A percentile compares a stretch with the other conserved stretches of the same genome.
These are phyloP conservation scores for Tricholoma sp. DNA, from an alignment of 768 basidiomycete genomes.

Conservation along the genomic window DNA sequence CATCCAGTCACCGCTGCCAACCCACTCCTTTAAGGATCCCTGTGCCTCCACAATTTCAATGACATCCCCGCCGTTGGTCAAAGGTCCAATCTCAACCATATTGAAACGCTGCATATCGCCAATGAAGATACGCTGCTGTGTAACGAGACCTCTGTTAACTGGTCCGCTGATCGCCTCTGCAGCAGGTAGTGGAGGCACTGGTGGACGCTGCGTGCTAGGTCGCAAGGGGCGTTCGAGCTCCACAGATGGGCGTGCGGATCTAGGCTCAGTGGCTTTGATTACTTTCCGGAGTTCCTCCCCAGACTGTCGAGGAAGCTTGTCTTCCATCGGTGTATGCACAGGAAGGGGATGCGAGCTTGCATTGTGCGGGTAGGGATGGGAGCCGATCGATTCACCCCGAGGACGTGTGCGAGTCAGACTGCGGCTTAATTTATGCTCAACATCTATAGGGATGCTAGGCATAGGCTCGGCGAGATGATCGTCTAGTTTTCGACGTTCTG, in stretches of 20 bases:
- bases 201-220: slow-evolving; percentile 22
- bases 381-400: slow-evolving; percentile 13
- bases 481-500: slow-evolving; percentile 30
- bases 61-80: slow-evolving; percentile 71
- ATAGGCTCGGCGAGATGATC: slow-evolving; percentile 25
- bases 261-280: slow-evolving; percentile 11
- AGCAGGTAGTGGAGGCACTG: slow-evolving; percentile 33
- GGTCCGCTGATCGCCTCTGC: slow-evolving; percentile 28
- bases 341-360: slow-evolving; percentile 14
- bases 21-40: slow-evolving; percentile 59
- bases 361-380: neutral
- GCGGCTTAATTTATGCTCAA: slow-evolving; percentile 27
- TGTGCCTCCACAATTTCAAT: slow-evolving; percentile 59
- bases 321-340: slow-evolving; percentile 12
- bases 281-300: slow-evolving; percentile 14
- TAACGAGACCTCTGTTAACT: slow-evolving; percentile 22
- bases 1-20: slow-evolving; percentile 74
- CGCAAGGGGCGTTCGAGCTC: slow-evolving; percentile 20
- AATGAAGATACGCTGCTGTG: slow-evolving; percentile 73
- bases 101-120: slow-evolving; percentile 73
- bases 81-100: slow-evolving; percentile 62
- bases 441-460: slow-evolving; percentile 18
- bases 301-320: slow-evolving; percentile 11
- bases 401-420: slow-evolving; percentile 29
- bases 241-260: slow-evolving; percentile 16